A percentile compares a stretch with the other conserved stretches of the same genome.
Evolutionary conservation across 2,329 filamentous ascomycete genomes (phyloP).

Genomic region (Colletotrichum endophyticum): DNA sequence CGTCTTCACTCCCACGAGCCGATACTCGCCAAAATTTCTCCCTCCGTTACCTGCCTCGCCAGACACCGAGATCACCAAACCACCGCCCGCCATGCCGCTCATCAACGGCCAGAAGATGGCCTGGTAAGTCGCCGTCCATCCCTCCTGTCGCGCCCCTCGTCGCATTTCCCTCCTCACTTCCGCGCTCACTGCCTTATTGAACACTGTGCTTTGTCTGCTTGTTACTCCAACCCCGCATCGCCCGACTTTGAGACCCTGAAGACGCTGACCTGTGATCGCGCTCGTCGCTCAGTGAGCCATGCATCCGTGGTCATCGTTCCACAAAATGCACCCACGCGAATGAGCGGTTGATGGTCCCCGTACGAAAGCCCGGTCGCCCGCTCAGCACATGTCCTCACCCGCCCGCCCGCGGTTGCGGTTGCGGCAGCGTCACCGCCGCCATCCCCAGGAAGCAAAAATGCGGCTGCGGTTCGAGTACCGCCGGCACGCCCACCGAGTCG

Average conservation of each 20-base stretch:
- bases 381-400: slow-evolving; percentile 73
- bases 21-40: not conserved
- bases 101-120: slow-evolving; percentile 77
- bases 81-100: slow-evolving; percentile 60
- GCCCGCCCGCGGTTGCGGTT: slow-evolving; percentile 64
- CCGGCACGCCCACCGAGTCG: slow-evolving; percentile 20
- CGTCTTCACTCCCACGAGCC: not conserved
- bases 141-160: not conserved
- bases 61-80: not conserved
- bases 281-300: slow-evolving; percentile 63
- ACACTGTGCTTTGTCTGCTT: not conserved
- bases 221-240: not conserved
- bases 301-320: slow-evolving; percentile 77
- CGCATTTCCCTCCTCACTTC: not conserved
- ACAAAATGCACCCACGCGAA: slow-evolving; percentile 74
- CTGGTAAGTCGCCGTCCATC: slow-evolving; percentile 57
- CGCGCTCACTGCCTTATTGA: not conserved
- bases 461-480: slow-evolving; percentile 46
- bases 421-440: slow-evolving; percentile 67
- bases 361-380: slow-evolving; percentile 74
- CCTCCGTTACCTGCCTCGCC: not conserved
- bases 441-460: slow-evolving; percentile 65
- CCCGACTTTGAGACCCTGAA: not conserved
- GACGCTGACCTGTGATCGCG: slow-evolving; percentile 19
- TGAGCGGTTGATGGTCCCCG: slow-evolving; percentile 72